Base-by-base conservation (phyloP, 2,329 filamentous ascomycete genomes). In the Ceratocystis colombiana region DNA sequence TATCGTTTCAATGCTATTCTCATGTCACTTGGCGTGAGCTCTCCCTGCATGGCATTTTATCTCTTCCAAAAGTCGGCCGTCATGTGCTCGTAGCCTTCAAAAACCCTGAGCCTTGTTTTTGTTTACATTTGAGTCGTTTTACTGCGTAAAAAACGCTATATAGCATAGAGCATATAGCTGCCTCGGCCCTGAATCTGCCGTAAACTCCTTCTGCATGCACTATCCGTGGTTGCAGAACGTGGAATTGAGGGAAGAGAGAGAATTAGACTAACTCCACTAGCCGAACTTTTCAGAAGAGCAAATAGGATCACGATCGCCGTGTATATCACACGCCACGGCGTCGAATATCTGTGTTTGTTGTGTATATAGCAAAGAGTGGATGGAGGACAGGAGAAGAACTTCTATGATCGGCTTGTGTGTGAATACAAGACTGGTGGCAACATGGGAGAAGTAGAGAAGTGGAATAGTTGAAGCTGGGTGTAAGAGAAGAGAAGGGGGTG, bases 181-280 rank as follows among this genome's bases (percentile, higher is more conserved):
- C 33, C 28, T 4, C 55, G 55, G 17, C 15, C 22, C 28, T 59
- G 55, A 28, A 59, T 7, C 7, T 59, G 55, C 12, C 2, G 12
- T 30, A 8, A 37, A 37, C 28, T 59, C 55, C 28, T 59, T 17
- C 55, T 59, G 55, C 55, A 59, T 59, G 28, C 55, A 59, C 30
- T 33, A 59, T 22, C 25, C 33, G 55, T 37, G 1, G 37, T 12
- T 15, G 8, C 12, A 41, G 37, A 41, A 41, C 10, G 10, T 41
- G 37, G 10, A 41, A 59, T 30, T 37, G 33, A 5, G 12, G 25
- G 6, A 6, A 37, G 7, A 7, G 48, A 10, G 48, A 53, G 22
- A 53, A 53, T 25, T 15, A 53, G 10, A 53, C 48, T 12, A 15
- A 53, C 20, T 53, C 48, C 48, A 53, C 48, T 6, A 20, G 22